These are phyloP conservation scores for Penicillium lagena DNA, from an alignment of 495 filamentous ascomycete genomes.

Conservation along the genomic window DNA sequence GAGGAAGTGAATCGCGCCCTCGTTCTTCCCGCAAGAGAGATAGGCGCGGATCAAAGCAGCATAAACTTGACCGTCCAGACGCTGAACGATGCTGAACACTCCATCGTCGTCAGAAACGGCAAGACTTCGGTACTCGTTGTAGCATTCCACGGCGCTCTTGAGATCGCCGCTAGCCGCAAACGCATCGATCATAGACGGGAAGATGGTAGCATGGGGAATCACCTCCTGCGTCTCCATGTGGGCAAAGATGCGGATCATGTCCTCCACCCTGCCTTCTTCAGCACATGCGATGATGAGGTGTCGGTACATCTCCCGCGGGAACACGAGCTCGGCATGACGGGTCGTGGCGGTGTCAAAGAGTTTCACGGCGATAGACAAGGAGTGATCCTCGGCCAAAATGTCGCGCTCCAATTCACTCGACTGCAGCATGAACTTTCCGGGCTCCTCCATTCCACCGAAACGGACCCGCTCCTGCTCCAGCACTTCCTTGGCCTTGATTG, in stretches of 20 bases:
- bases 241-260: conserved; percentile 83
- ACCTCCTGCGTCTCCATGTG: conserved; percentile 79
- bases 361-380: conserved; percentile 73
- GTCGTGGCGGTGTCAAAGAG: conserved; percentile 70
- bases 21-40: conserved; percentile 65
- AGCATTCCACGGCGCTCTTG: conserved; percentile 85
- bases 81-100: conserved; percentile 58
- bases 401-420: conserved; percentile 78
- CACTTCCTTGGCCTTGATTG: conserved; percentile 57
- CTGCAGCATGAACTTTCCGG: conserved; percentile 81
- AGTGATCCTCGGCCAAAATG: conserved; percentile 78
- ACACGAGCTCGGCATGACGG: conserved; percentile 43
- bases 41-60: conserved; percentile 84
- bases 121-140: conserved; percentile 83
- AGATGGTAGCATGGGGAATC: conserved; percentile 69
- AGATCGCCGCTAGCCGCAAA: conserved; percentile 79
- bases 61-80: conserved; percentile 79
- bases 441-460: conserved; percentile 80
- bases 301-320: conserved; percentile 71
- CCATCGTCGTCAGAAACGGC: conserved; percentile 77
- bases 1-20: conserved; percentile 77
- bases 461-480: conserved; percentile 71
- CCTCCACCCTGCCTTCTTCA: conserved; percentile 64
- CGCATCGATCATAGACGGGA: conserved; percentile 85
- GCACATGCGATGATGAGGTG: conserved; percentile 81